phyloP scores from a whole-genome alignment of 257 asterid genomes.

The Solanum gandarillasii region DNA sequence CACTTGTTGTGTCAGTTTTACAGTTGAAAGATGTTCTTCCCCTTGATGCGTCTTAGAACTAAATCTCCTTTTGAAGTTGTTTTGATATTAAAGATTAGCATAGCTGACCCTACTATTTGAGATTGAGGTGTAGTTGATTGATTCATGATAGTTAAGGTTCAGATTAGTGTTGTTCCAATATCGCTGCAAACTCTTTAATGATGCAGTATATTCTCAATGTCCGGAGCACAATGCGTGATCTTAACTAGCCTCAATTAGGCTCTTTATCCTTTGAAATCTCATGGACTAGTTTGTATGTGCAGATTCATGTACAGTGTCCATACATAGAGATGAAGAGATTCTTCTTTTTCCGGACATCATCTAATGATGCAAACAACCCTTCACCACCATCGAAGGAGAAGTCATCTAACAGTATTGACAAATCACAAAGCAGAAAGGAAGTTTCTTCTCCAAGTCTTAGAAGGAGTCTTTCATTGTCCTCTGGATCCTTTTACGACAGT shows the following conservation, averaged over 20 bases:
- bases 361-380: slow-evolving; percentile 29
- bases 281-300: neutral
- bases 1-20: neutral
- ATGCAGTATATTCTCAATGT: neutral
- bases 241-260: neutral
- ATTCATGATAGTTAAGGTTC: neutral
- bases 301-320: slow-evolving; percentile 7
- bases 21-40: neutral
- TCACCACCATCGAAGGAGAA: slow-evolving; percentile 62
- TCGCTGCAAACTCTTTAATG: neutral
- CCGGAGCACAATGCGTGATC: neutral
- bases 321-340: slow-evolving; percentile 73
- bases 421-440: slow-evolving; percentile 34
- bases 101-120: neutral
- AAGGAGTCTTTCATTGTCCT: slow-evolving; percentile 81
- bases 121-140: neutral
- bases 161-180: neutral
- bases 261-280: neutral
- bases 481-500: slow-evolving; percentile 52
- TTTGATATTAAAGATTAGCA: neutral
- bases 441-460: slow-evolving; percentile 52
- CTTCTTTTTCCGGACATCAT: slow-evolving; percentile 68
- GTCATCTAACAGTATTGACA: slow-evolving; percentile 27
- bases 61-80: neutral
- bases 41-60: neutral